Percentiles rank a stretch among this genome's conserved stretches.
Evolutionary conservation across 495 filamentous ascomycete genomes (phyloP).

Genomic region (Xylaria venustula): DNA sequence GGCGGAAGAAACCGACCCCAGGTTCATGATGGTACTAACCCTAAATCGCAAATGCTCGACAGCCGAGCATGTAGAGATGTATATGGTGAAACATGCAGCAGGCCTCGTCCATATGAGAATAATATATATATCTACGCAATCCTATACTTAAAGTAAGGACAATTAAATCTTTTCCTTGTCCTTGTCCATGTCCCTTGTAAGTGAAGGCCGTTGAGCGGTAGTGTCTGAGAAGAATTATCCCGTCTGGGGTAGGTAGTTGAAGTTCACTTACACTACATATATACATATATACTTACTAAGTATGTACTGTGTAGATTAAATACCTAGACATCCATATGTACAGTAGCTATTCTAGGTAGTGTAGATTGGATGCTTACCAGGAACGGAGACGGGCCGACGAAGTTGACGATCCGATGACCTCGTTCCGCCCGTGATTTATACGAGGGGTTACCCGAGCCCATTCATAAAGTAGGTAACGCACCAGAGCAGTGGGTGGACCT

Average conservation of each 20-base stretch:
- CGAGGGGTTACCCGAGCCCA: no score
- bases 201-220: no score
- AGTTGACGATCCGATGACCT: neutral
- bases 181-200: no score
- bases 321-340: no score
- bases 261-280: no score
- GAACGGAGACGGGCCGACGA: neutral
- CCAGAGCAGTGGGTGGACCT: no score
- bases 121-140: neutral
- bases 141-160: no score
- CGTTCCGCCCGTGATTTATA: neutral
- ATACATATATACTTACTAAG: neutral
- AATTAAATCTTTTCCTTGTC: no score
- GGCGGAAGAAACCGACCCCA: conserved; percentile 15
- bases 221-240: neutral
- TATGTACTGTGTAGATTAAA: no score
- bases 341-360: no score
- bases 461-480: no score
- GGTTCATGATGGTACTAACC: conserved; percentile 1
- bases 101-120: conserved; percentile 8
- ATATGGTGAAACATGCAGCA: conserved; percentile 14
- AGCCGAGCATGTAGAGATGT: neutral
- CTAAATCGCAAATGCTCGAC: conserved; percentile 3
- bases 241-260: no score
- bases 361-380: neutral